Conservation (phyloP, 2,329 filamentous ascomycete genomes). For the Ophiostoma sp. region DNA sequence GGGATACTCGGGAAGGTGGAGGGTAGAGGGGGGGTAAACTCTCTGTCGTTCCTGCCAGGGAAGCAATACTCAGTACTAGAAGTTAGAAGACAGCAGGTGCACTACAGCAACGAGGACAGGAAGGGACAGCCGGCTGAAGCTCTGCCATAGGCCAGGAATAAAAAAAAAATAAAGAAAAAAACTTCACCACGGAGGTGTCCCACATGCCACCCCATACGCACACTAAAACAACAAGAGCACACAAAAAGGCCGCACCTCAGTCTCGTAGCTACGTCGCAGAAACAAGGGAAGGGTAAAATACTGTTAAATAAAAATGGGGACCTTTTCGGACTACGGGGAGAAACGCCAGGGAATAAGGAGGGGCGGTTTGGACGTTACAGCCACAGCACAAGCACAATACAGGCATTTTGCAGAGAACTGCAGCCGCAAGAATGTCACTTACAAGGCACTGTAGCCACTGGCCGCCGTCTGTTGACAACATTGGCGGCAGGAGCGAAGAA, state of each 20-base stretch:
- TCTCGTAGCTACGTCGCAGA: constrained; percentile 22
- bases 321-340: constrained; percentile 18
- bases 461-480: background rate
- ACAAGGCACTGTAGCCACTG: background rate
- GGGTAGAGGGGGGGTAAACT: constrained; percentile 11
- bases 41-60: background rate
- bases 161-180: background rate
- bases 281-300: constrained; percentile 18
- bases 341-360: background rate
- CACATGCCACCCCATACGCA: background rate
- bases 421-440: background rate
- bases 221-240: constrained; percentile 19
- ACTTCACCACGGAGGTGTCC: background rate
- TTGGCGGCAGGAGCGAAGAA: constrained; percentile 12
- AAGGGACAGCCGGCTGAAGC: background rate
- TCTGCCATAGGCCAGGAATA: background rate
- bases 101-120: background rate
- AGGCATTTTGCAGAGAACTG: background rate
- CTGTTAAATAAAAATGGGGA: constrained; percentile 11
- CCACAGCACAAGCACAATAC: background rate
- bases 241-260: constrained; percentile 25
- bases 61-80: constrained; percentile 16
- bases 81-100: background rate
- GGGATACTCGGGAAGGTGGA: constrained; percentile 20
- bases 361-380: background rate